phyloP scores from a whole-genome alignment of 2,329 filamentous ascomycete genomes.

The Trichoderma sp. region DNA sequence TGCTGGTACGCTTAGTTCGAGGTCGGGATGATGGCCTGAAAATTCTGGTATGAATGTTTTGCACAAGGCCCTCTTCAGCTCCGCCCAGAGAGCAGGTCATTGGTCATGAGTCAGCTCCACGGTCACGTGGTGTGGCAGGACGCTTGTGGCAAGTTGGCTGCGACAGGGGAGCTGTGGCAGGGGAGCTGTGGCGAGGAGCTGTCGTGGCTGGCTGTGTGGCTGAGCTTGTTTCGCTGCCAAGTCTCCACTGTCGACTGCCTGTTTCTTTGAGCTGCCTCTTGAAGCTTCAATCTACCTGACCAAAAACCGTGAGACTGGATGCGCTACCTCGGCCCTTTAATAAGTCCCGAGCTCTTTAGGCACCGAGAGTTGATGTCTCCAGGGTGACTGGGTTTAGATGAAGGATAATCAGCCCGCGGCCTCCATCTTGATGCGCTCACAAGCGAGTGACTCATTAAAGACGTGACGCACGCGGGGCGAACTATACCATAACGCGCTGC shows the following conservation, averaged over 20 bases:
- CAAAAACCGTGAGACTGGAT: neutral
- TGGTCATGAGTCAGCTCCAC: constrained; percentile 42
- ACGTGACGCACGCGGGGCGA: constrained; percentile 28
- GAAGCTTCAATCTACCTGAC: constrained; percentile 3
- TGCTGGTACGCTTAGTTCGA: constrained; percentile 27
- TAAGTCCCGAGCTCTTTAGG: constrained; percentile 19
- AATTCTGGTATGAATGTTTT: constrained; percentile 37
- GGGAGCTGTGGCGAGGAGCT: neutral
- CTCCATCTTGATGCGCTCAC: constrained; percentile 7
- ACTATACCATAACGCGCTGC: constrained; percentile 36
- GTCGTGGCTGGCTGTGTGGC: constrained; percentile 17
- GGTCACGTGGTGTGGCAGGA: constrained; percentile 37
- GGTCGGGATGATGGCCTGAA: constrained; percentile 35
- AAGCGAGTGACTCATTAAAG: constrained; percentile 19
- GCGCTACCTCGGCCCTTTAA: constrained; percentile 16
- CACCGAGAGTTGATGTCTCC: neutral
- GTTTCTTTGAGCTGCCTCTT: neutral
- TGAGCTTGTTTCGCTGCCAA: neutral
- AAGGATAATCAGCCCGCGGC: neutral
- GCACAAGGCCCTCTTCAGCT: constrained; percentile 26
- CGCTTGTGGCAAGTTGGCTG: constrained; percentile 1
- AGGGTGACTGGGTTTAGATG: constrained; percentile 12
- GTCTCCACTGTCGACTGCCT: neutral
- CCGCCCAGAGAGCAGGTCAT: constrained; percentile 30
- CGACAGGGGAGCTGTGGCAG: neutral